Conservation (phyloP, 768 basidiomycete species). For the Podaxis pistillaris region DNA sequence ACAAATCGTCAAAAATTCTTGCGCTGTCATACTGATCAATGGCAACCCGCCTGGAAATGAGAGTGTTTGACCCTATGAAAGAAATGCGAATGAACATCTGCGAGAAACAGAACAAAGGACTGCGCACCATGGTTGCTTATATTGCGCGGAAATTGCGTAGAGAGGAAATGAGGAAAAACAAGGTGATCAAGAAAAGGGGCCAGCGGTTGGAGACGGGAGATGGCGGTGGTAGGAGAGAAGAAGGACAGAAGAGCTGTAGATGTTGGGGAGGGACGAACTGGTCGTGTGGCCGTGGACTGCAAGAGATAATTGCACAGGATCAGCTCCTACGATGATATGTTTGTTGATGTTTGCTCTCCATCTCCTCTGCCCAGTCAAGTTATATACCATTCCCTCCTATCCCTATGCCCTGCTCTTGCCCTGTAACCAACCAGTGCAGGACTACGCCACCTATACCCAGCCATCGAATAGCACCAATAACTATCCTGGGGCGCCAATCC, state of each 20-base stretch:
- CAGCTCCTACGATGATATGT: constrained; percentile 16
- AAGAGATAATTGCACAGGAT: constrained; percentile 16
- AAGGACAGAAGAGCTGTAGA: constrained; percentile 17
- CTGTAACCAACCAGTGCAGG: neutral
- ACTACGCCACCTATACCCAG: neutral
- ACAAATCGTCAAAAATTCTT: constrained; percentile 17
- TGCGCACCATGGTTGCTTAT: constrained; percentile 32
- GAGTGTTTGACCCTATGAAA: constrained; percentile 77
- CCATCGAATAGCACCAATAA: too few species aligned
- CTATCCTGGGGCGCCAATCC: too few species aligned
- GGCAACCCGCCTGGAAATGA: constrained; percentile 66
- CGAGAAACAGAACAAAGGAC: constrained; percentile 13
- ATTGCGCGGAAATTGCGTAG: neutral
- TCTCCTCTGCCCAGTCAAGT: neutral
- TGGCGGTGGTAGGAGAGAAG: constrained; percentile 12
- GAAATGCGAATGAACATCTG: constrained; percentile 19
- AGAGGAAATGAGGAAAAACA: neutral
- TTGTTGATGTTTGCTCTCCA: constrained; percentile 27
- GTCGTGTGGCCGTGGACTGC: constrained; percentile 36
- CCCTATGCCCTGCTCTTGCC: neutral
- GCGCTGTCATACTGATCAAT: constrained; percentile 1
- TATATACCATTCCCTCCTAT: neutral
- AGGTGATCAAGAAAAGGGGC: constrained; percentile 7
- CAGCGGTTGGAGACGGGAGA: constrained; percentile 11
- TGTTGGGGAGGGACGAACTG: constrained; percentile 27